phyloP scores from a whole-genome alignment of 1,139 yeast genomes.

The Geotrichum phurueaensis region DNA sequence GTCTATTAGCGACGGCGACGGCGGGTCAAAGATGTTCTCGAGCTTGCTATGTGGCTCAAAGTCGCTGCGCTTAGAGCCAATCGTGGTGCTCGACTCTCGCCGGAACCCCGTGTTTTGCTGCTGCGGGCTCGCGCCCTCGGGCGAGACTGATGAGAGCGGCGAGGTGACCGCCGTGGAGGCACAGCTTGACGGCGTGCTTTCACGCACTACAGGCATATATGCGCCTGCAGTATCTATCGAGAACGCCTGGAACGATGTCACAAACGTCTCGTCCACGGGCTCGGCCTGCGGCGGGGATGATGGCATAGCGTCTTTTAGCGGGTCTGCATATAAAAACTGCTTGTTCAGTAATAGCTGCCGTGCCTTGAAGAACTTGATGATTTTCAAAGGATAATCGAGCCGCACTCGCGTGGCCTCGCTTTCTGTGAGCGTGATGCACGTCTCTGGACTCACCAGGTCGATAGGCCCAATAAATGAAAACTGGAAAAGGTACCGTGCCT shows the following conservation, averaged over 20 bases:
- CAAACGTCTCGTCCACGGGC: slow-evolving; percentile 22
- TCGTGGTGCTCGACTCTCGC: background rate
- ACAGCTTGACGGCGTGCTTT: slow-evolving; percentile 2
- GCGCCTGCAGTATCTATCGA: slow-evolving; percentile 16
- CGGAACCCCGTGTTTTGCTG: background rate
- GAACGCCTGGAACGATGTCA: slow-evolving; percentile 23
- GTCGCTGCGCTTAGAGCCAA: background rate
- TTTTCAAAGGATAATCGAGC: slow-evolving; percentile 33
- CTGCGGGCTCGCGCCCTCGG: background rate
- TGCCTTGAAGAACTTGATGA: slow-evolving; percentile 35
- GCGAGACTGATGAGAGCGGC: slow-evolving; percentile 1
- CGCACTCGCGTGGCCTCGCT: slow-evolving; percentile 19
- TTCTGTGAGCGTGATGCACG: slow-evolving; percentile 2
- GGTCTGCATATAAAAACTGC: slow-evolving; percentile 29
- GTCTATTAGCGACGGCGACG: background rate
- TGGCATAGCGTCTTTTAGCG: slow-evolving; percentile 28
- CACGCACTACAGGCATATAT: slow-evolving; percentile 7
- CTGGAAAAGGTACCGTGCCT: slow-evolving; percentile 37
- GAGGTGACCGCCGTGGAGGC: slow-evolving; percentile 6
- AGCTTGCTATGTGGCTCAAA: background rate
- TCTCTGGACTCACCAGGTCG: slow-evolving; percentile 21
- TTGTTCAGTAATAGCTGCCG: slow-evolving; percentile 31
- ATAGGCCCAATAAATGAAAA: slow-evolving; percentile 38
- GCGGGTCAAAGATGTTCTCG: background rate
- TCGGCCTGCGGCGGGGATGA: slow-evolving; percentile 22